phyloP scores from a whole-genome alignment of 108 stramenopile genomes.

The Cyclostephanos tholiformis region DNA sequence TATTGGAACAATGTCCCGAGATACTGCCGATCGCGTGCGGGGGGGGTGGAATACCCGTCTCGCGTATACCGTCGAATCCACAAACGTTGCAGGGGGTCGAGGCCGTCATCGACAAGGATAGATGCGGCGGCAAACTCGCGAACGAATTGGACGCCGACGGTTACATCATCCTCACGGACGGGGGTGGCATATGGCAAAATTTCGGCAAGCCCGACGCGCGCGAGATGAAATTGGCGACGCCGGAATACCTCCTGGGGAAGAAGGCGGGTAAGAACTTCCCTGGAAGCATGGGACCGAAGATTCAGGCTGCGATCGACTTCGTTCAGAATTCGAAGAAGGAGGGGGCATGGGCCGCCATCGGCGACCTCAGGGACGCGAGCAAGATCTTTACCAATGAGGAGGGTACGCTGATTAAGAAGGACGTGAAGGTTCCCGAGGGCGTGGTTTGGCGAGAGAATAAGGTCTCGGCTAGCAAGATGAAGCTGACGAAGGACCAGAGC shows the following conservation, averaged over 20 bases:
- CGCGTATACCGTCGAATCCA: conserved; percentile 71
- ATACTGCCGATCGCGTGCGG: conserved; percentile 80
- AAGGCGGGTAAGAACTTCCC: conserved; percentile 61
- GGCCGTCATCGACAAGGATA: conserved; percentile 83
- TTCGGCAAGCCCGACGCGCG: conserved; percentile 78
- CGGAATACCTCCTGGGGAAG: conserved; percentile 71
- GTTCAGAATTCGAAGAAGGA: conserved; percentile 56
- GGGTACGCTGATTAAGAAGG: conserved; percentile 64
- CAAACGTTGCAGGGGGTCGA: conserved; percentile 74
- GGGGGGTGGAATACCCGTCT: conserved; percentile 81
- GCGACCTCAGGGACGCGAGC: conserved; percentile 77
- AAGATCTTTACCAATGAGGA: conserved; percentile 68
- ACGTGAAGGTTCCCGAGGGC: conserved; percentile 55
- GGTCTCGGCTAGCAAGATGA: conserved; percentile 16
- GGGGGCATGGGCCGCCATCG: conserved; percentile 74
- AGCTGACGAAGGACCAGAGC: conserved; percentile 64
- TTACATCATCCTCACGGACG: conserved; percentile 82
- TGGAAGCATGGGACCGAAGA: conserved; percentile 82
- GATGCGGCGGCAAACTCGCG: conserved; percentile 71
- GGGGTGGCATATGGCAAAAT: conserved; percentile 83
- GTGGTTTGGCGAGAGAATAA: conserved; percentile 65
- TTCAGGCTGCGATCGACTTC: conserved; percentile 79
- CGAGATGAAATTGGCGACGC: conserved; percentile 74
- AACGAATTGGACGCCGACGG: conserved; percentile 77
- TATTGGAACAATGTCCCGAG: conserved; percentile 55